Conservation (phyloP, 73 alveolate genomes). For the Tetrahymena malaccensis region DNA sequence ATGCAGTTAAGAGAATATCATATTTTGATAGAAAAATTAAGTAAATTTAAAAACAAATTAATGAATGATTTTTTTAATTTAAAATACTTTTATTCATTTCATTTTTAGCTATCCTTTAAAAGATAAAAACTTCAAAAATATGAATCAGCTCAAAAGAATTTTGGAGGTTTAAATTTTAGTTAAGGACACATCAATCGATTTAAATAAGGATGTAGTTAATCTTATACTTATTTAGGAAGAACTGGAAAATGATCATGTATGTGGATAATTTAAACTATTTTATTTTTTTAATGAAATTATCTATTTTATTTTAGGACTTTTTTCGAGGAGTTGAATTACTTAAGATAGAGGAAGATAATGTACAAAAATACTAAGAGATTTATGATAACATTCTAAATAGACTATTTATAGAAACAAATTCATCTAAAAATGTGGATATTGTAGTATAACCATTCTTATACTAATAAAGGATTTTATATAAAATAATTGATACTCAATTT, state of each 20-base stretch:
- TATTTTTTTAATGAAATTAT: no score
- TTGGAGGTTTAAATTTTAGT: background rate
- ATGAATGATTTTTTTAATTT: background rate
- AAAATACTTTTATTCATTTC: no score
- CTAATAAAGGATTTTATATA: no score
- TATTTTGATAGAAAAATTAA: background rate
- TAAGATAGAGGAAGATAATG: no score
- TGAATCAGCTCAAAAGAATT: background rate
- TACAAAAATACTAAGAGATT: no score
- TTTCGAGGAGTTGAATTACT: background rate
- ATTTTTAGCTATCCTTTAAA: background rate
- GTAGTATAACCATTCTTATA: background rate
- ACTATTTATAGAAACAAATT: background rate
- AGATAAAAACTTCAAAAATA: background rate
- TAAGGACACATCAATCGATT: background rate
- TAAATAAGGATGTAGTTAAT: background rate
- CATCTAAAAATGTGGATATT: background rate
- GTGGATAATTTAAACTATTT: no score
- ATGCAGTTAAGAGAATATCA: background rate
- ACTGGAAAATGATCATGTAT: background rate
- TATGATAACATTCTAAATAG: background rate
- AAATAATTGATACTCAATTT: background rate
- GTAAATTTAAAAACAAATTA: background rate
- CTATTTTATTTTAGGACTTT: background rate
- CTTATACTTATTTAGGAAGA: background rate